Conservation (phyloP, 2,329 filamentous ascomycete species). For the Dactylella cylindrospora region DNA sequence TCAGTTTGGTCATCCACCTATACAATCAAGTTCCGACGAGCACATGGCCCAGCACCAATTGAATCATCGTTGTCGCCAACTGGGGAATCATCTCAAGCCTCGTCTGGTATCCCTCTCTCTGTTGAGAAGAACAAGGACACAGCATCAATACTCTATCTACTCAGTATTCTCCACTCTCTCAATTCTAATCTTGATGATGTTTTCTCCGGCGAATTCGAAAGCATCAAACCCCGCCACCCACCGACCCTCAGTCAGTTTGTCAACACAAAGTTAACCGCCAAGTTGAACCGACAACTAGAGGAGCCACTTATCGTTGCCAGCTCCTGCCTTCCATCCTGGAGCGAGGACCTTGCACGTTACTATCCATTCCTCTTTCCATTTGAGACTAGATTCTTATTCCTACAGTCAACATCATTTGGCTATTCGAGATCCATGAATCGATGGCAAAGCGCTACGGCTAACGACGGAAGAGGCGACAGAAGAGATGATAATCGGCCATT, state of each 20-base stretch:
- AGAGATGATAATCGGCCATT: conserved; percentile 86
- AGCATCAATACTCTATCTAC: conserved; percentile 78
- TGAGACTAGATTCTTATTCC: conserved; percentile 91
- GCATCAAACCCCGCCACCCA: conserved; percentile 66
- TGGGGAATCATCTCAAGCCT: conserved; percentile 57
- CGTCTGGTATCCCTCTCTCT: conserved; percentile 70
- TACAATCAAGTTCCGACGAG: conserved; percentile 85
- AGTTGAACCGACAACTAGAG: conserved; percentile 93
- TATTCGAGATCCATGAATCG: conserved; percentile 96
- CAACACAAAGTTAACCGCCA: conserved; percentile 96
- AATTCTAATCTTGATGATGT: conserved; percentile 94
- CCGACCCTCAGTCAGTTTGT: conserved; percentile 93
- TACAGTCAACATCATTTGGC: conserved; percentile 96
- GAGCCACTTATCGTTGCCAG: conserved; percentile 96
- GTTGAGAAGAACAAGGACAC: conserved; percentile 81
- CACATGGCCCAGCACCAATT: conserved; percentile 75
- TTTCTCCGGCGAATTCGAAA: conserved; percentile 72
- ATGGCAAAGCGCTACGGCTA: conserved; percentile 86
- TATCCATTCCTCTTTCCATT: conserved; percentile 98
- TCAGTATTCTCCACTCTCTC: conserved; percentile 87
- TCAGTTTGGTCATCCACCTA: conserved; percentile 90
- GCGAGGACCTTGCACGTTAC: conserved; percentile 85
- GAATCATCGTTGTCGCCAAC: conserved; percentile 65
- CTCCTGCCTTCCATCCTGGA: conserved; percentile 93
- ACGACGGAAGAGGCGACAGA: conserved; percentile 77